Evolutionary conservation across 768 basidiomycete genomes (phyloP), one percentile per base, ranked within the genome.

Genomic region (Paxillus rubicundulus): DNA sequence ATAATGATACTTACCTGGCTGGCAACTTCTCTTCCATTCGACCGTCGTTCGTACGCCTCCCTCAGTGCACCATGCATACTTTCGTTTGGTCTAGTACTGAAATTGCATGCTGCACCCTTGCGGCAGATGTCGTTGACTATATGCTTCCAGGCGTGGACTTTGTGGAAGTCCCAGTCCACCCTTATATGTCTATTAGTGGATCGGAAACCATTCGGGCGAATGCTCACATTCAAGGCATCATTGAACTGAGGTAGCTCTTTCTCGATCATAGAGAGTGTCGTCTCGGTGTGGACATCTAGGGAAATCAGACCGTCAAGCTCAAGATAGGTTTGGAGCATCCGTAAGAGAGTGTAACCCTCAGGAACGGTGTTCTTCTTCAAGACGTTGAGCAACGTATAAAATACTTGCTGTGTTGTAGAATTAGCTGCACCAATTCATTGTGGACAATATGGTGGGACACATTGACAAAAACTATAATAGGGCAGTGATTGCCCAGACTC

Each of bases 101-200:
- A 24, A 24, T 24, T 24, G 24, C 24, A 6, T 24, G 24, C 24
- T 24, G 24, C 24, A 24, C 24, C 24, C 24, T 24, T 24, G 24
- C 3, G 24, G 24, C 51, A 27, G 16, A 75, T 71, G 37, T 73
- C 66, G 12, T 56, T 44, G 21, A 71, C 67, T 1, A 64, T 45
- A 54, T 75, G 72, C 12, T 52, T 38, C 27, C 70, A 66, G 1
- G 54, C 52, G 33, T 74, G 72, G 0, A 53, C 36, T 52, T 74
- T 73, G 1, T 27, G 44, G n/a, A 45, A 45, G 24, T 24, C 24
- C 24, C 24, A 24, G 24, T 24, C 4, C 24, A 24, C 24, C 24
- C 24, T 24, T 24, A 24, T 24, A 24, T 24, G 3, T 24, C 24
- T 24, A 24, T 24, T 24, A 24, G 24, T 24, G 24, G 24, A 24